Evolutionary conservation across 2,329 filamentous ascomycete genomes (phyloP), one percentile per base, ranked within the genome.

Genomic region (Alternaria longipes): DNA sequence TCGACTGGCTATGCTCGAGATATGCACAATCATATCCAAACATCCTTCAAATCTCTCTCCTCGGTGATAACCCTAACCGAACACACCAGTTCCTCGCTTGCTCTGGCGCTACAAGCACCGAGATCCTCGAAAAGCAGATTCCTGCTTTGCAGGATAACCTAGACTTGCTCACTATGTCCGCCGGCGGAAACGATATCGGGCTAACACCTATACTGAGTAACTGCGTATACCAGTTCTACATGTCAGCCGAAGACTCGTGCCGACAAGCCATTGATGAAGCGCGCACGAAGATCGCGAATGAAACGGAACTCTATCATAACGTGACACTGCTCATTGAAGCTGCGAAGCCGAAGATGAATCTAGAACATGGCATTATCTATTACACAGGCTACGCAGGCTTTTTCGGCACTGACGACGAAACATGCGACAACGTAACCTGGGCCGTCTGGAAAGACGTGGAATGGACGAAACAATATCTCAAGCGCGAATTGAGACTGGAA

Each of bases 101-200:
- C 47, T 75, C 75, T 4, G 75, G 74, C 3, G 67, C 71, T 18
- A 72, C 70, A 3, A 68, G 63, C 9, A 60, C 63, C 3, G 67
- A 74, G 18, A 67, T 76, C 12, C 40, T 75, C 8, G 28, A 30
- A 30, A 30, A 30, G 28, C 28, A 30, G 28, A 30, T 30, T 11
- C 61, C 70, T 0, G 53, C 59, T 2, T 51, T 77, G 12, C 32
- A 57, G 2, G 36, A 56, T 1, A 56, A 67, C 30, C 52, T 74
- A 14, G 71, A 77, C 32, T 54, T 77, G 11, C 57, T 78, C 18
- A 74, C 71, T 11, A 30, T 30, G 28, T 74, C 72, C 20, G 73
- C 73, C 8, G 74, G 74, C 8, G 74, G 74, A 6, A 78, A 78
- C 52, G 74, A 77, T 44, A 69, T 74, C 5, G 71, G 69, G 2